Conservation (phyloP, 148 eudicot species). For the Silene conica region DNA sequence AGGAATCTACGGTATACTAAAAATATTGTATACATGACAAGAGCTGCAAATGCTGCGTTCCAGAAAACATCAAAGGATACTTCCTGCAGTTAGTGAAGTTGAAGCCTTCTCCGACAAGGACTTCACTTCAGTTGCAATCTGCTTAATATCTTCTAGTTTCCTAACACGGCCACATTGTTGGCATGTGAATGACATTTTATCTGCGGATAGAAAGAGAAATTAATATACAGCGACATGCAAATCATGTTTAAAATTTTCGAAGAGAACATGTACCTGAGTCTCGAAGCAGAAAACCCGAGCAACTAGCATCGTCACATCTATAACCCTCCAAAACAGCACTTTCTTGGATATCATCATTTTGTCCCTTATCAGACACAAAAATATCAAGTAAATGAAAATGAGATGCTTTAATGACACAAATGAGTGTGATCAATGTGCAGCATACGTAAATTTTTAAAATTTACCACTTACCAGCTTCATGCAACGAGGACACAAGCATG, state of each 20-base stretch:
- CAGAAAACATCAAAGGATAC: slow-evolving; percentile 57
- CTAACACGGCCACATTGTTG: slow-evolving; percentile 70
- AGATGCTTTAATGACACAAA: neutral
- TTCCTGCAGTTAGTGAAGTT: slow-evolving; percentile 36
- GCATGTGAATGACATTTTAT: slow-evolving; percentile 63
- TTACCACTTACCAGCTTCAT: slow-evolving; percentile 47
- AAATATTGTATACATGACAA: neutral
- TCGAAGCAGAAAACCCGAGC: slow-evolving; percentile 74
- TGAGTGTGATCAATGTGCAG: neutral
- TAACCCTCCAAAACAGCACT: slow-evolving; percentile 93
- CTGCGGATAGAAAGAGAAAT: slow-evolving; percentile 36
- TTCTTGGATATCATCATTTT: slow-evolving; percentile 73
- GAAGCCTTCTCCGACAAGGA: slow-evolving; percentile 65
- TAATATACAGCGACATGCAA: neutral
- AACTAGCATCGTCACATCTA: slow-evolving; percentile 51
- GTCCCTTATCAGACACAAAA: slow-evolving; percentile 44
- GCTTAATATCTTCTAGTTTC: slow-evolving; percentile 61
- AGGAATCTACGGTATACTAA: too few species aligned
- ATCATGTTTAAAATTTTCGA: neutral
- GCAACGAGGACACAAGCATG: slow-evolving; percentile 80
- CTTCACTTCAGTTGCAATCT: slow-evolving; percentile 54
- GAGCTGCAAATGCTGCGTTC: neutral
- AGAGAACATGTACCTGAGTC: slow-evolving; percentile 51
- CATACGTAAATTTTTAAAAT: neutral
- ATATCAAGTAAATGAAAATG: neutral